These are phyloP conservation scores for Tetradesmus obliquus DNA, from an alignment of 139 green algal genomes.

Conservation along the genomic window DNA sequence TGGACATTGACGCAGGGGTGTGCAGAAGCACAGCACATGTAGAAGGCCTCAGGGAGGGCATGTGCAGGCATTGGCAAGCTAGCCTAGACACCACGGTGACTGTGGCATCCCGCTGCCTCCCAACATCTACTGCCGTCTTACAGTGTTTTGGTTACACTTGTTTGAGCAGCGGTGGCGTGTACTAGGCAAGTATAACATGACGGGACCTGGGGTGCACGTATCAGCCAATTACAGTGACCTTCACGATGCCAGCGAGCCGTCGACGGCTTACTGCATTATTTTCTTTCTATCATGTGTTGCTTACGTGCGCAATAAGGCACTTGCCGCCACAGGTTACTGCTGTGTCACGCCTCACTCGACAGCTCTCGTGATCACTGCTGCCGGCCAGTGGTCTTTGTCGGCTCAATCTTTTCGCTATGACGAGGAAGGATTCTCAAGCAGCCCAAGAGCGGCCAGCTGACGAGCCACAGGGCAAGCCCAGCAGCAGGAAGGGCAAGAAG, in stretches of 20 bases:
- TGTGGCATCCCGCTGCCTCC: no score
- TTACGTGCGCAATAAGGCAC: not conserved
- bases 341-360: not conserved
- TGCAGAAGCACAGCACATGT: no score
- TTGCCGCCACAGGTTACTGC: not conserved
- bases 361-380: not conserved
- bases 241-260: not conserved
- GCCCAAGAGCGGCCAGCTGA: no score
- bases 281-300: not conserved
- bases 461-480: not conserved
- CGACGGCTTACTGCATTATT: not conserved
- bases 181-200: not conserved
- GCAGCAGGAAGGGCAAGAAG: not conserved
- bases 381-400: no score
- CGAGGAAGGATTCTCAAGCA: no score
- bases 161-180: no score
- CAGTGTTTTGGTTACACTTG: no score
- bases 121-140: no score
- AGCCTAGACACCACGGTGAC: no score
- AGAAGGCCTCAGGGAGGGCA: no score
- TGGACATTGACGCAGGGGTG: no score
- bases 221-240: not conserved
- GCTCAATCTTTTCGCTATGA: not conserved
- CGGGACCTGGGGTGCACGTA: not conserved
- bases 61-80: no score